Evolutionary conservation across 352 stramenopile species (phyloP), one percentile per base, ranked within the genome.

Genomic region (Globisporangium yorkense): DNA sequence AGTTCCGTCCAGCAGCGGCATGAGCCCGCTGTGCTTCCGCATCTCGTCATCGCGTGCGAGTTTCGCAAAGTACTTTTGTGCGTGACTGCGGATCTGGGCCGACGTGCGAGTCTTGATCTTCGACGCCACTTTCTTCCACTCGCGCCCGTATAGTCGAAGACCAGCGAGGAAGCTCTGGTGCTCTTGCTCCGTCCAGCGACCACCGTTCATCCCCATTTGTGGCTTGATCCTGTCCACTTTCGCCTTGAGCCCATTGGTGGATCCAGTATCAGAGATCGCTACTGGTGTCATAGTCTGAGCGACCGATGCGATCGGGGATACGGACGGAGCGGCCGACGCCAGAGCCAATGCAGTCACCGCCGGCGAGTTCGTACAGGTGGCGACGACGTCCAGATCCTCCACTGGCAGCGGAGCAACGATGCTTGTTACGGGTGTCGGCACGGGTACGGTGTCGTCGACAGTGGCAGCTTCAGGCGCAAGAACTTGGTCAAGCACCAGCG

Each of bases 101-200:
- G 85, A 92, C 45, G 83, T 92, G n/a, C 85, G 79, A 2, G 85
- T 93, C 68, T 91, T 91, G 59, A 94, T 93, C 67, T 91, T 92
- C 51, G 77, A 82, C n/a, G 85, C 85, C 16, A 94, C 83, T 74
- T 97, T 97, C 68, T 99, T 99, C 97, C 97, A 99, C 68, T 99
- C 92, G 45, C 96, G 96, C 6, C 96, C 96, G 65, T 98, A 98
- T 21, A 94, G 66, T 20, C 88, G 77, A 16, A 99, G 77, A 9
- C 96, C 96, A 27, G 82, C 75, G 21, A 99, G 80, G 66, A 99
- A 99, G 47, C 86, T 92, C 65, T 98, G 76, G 64, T 99, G 96
- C 68, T 99, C 96, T 75, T 95, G 77, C 31, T 91, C 71, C 1
- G 93, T 98, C 96, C 96, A 99, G 45, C 95, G 83, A 13, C 96